Conservation (phyloP, 176 grass and related monocot species). For the Rhynchospora tenuis region DNA sequence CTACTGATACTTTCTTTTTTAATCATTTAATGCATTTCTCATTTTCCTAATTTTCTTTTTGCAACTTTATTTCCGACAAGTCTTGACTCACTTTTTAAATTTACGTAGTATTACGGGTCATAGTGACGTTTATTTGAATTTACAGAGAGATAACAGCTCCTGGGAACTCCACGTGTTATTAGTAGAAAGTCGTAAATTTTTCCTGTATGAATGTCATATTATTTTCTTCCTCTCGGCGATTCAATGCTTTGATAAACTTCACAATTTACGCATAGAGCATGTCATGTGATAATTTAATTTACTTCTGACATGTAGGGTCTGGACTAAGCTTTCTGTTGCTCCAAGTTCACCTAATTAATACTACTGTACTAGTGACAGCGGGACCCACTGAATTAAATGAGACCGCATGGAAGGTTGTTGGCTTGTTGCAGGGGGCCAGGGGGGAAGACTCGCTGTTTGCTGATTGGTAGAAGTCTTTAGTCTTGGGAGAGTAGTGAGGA, state of each 20-base stretch:
- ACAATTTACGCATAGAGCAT: background rate
- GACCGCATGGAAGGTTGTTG: slow-evolving; percentile 16
- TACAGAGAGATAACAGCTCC: background rate
- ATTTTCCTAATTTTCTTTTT: slow-evolving; percentile 7
- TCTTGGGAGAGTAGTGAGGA: background rate
- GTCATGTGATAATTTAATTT: background rate
- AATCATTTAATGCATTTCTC: background rate
- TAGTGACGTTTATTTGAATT: too few relatives aligned
- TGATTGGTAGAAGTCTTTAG: background rate
- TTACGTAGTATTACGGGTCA: slow-evolving; percentile 28
- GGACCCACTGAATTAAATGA: slow-evolving; percentile 9
- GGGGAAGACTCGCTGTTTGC: background rate
- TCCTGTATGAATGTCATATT: background rate
- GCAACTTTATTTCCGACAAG: slow-evolving; percentile 34
- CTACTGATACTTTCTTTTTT: slow-evolving; percentile 18
- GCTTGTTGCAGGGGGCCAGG: background rate
- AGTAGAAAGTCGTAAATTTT: background rate
- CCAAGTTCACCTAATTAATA: background rate
- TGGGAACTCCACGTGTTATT: background rate
- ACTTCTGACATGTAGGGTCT: background rate
- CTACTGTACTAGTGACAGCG: background rate
- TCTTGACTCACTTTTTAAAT: slow-evolving; percentile 1
- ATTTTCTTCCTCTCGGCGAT: background rate
- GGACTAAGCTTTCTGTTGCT: background rate
- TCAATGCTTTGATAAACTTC: background rate